phyloP scores from a whole-genome alignment of 805 yeast species.

The Tetrapisispora nanseiensis region DNA sequence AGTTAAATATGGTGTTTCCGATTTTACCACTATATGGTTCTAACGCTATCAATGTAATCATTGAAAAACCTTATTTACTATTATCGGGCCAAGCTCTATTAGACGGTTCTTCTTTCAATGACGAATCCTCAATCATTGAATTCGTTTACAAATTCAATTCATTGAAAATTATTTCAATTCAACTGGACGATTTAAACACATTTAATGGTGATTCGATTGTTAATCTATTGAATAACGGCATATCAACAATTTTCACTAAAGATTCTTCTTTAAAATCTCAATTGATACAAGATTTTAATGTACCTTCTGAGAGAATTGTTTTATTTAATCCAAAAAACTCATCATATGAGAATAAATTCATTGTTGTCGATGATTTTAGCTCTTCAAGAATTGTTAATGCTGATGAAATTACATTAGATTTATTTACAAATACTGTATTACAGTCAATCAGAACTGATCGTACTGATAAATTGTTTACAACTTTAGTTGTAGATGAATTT shows the following conservation, averaged over 20 bases:
- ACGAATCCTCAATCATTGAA: constrained; percentile 1
- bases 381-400: constrained; percentile 4
- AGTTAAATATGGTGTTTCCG: constrained; percentile 30
- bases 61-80: constrained; percentile 15
- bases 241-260: constrained; percentile 36
- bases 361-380: constrained; percentile 2
- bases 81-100: constrained; percentile 23
- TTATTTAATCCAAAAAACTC: constrained; percentile 27
- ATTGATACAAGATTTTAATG: constrained; percentile 35
- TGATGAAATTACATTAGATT: constrained; percentile 9
- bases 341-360: constrained; percentile 12
- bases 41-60: constrained; percentile 7
- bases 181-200: constrained; percentile 13
- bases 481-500: constrained; percentile 63
- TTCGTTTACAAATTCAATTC: constrained; percentile 7
- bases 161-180: constrained; percentile 22
- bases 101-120: constrained; percentile 11
- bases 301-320: constrained; percentile 37
- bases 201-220: constrained; percentile 37
- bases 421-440: constrained; percentile 27
- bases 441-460: constrained; percentile 67
- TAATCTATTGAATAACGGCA: constrained; percentile 53
- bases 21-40: constrained; percentile 29
- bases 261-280: constrained; percentile 18
- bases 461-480: constrained; percentile 73